phyloP scores from a whole-genome alignment of 371 early-diverging fungal species.

The Lichtheimia ramosa region DNA sequence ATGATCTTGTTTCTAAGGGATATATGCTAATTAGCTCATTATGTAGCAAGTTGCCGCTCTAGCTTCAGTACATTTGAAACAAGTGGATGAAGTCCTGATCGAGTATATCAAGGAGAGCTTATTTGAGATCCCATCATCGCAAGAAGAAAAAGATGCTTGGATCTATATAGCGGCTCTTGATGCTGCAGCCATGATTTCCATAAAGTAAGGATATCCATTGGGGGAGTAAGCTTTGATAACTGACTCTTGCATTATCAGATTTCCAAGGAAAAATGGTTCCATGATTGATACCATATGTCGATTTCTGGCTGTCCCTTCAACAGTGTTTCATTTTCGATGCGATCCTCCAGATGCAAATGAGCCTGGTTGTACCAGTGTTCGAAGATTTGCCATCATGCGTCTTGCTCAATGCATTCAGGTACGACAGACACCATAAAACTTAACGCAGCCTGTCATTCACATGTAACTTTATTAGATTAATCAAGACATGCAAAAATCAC shows the following conservation, averaged over 20 bases:
- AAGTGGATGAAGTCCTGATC: slow-evolving; percentile 64
- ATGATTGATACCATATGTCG: slow-evolving; percentile 57
- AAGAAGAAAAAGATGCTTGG: slow-evolving; percentile 39
- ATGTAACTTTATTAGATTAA: not conserved
- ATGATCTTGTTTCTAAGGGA: not conserved
- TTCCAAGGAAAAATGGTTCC: slow-evolving; percentile 39
- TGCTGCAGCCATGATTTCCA: slow-evolving; percentile 54
- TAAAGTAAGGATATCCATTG: slow-evolving; percentile 43
- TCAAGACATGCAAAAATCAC: slow-evolving; percentile 25
- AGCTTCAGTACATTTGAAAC: slow-evolving; percentile 55
- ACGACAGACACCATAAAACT: not conserved
- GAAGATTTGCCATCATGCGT: slow-evolving; percentile 53
- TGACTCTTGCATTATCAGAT: slow-evolving; percentile 26
- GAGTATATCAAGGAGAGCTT: slow-evolving; percentile 54
- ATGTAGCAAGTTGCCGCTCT: slow-evolving; percentile 60
- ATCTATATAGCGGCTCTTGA: slow-evolving; percentile 59
- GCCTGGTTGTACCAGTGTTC: slow-evolving; percentile 20
- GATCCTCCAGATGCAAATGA: too few species aligned
- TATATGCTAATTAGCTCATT: not conserved
- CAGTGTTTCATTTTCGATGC: not conserved
- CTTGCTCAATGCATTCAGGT: slow-evolving; percentile 63
- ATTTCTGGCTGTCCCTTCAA: slow-evolving; percentile 60
- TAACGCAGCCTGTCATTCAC: too few species aligned
- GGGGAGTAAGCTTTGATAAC: not conserved
- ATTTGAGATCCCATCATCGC: slow-evolving; percentile 36